A percentile compares a stretch with the other conserved stretches of the same genome.
These are phyloP conservation scores for Posidonia oceanica DNA, from an alignment of 116 monocot genomes.

Conservation along the genomic window DNA sequence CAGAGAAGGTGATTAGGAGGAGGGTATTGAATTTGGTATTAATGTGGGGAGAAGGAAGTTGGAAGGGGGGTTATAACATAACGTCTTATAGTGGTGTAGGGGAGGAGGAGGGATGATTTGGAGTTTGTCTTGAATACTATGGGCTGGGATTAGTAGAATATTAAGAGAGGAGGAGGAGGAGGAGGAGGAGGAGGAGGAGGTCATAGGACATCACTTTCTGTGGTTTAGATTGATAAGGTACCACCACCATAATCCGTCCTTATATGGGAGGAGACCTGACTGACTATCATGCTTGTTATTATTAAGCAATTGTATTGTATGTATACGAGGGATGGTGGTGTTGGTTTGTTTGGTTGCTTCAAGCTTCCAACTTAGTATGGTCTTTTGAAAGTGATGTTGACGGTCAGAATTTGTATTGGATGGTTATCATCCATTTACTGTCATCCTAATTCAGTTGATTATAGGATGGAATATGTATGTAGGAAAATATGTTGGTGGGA, in stretches of 20 bases:
- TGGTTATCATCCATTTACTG: too few species aligned
- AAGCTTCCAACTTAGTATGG: too few species aligned
- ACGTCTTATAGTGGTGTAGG: neutral
- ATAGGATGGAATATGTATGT: too few species aligned
- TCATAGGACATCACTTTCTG: slow-evolving; percentile 34
- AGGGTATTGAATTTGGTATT: too few species aligned
- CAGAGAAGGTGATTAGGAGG: neutral
- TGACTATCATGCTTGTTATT: too few species aligned
- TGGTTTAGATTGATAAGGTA: slow-evolving; percentile 26
- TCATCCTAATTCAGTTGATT: neutral
- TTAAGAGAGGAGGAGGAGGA: neutral
- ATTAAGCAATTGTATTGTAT: too few species aligned
- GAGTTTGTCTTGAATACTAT: neutral
- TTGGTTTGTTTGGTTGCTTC: too few species aligned
- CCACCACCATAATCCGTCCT: slow-evolving; percentile 20
- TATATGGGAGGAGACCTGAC: neutral
- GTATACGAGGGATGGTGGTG: too few species aligned
- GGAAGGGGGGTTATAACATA: neutral
- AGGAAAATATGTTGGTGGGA: too few species aligned
- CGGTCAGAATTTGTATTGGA: too few species aligned
- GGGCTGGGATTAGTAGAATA: neutral
- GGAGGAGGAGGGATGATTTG: neutral
- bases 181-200: neutral
- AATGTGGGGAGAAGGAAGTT: neutral
- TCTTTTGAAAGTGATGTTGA: too few species aligned